Conservation (phyloP, 1,139 yeast species). For the Zygoascus meyerae region DNA sequence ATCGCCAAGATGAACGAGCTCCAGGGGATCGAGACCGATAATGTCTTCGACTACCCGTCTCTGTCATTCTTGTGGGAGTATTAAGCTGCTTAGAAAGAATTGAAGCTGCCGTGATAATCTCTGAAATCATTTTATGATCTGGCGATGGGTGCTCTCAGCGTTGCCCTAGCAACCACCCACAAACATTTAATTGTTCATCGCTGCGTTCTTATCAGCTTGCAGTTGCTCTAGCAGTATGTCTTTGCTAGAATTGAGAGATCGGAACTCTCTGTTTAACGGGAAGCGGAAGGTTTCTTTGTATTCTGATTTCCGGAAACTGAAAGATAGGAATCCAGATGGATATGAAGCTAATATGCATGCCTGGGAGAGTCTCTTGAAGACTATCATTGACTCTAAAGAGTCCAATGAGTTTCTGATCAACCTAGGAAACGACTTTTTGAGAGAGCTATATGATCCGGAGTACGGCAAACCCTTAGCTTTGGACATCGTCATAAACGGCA, state of each 20-base stretch:
- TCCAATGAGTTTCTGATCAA: constrained; percentile 18
- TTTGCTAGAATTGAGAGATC: constrained; percentile 7
- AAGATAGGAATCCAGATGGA: constrained; percentile 59
- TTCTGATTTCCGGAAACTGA: constrained; percentile 50
- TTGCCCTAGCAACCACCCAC: neutral
- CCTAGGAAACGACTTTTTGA: constrained; percentile 28
- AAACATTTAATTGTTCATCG: neutral
- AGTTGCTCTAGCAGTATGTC: constrained; percentile 2
- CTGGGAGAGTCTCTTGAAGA: constrained; percentile 43
- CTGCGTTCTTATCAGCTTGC: neutral
- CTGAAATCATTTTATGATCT: neutral
- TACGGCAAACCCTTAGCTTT: constrained; percentile 34
- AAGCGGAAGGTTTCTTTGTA: constrained; percentile 58
- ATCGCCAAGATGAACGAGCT: no score
- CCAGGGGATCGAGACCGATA: no score
- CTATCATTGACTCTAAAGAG: constrained; percentile 20
- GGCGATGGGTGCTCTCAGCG: neutral
- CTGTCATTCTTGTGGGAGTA: neutral
- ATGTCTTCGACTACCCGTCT: neutral
- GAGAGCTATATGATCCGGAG: constrained; percentile 24
- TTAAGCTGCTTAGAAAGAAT: neutral
- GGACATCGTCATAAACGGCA: constrained; percentile 31
- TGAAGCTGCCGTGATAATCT: neutral
- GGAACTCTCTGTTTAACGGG: constrained; percentile 37
- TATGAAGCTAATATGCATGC: constrained; percentile 63